Base-by-base conservation (phyloP, 495 filamentous ascomycete species). In the Penicillium bovifimosum region DNA sequence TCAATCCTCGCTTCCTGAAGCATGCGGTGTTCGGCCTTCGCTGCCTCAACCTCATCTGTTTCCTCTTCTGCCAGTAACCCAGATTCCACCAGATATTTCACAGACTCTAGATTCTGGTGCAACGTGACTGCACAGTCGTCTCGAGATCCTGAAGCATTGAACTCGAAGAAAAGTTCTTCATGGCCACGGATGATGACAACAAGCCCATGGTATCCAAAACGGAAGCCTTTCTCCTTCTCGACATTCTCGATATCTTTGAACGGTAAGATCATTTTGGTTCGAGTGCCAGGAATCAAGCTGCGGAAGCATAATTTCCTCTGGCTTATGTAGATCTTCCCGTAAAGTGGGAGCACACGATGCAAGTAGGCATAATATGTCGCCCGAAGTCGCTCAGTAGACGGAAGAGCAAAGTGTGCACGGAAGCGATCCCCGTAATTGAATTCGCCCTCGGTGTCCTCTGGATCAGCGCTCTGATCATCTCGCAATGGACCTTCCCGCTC, bases 121-220 rank as follows among this genome's bases (percentile, higher is more conserved):
- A 97, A 67, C 7, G 88, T 96, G 24, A 92, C 80, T 2, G 84
- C 80, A 61, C 91, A 96, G 63, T 98, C 93, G 61, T 98, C 91
- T 41, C 93, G 82, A 41, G 80, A 76, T 47, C 90, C 91, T 5
- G 80, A 68, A 11, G 83, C 74, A 52, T 78, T 78, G 65, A 98
- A 97, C 62, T 98, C 93, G 65, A 98, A 97, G 67, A 98, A 97
- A 2, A 98, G 70, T 64, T 98, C 95, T 65, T 97, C 93, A 58
- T 96, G 91, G 8, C 91, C 93, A 29, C 87, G 83, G 45, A 98
- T 91, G 6, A 95, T 86, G 17, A 98, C 78, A 6, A 96, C 92
- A 45, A 98, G 76, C 9, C 91, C 93, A 5, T 90, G 88, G 54
- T 95, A 96, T 6, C 90, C 90, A 65, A 95, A 88, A 16, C 91